These are phyloP conservation scores for Leccinum pachyderme DNA, from an alignment of 1,284 basidiomycete genomes.

Conservation along the genomic window DNA sequence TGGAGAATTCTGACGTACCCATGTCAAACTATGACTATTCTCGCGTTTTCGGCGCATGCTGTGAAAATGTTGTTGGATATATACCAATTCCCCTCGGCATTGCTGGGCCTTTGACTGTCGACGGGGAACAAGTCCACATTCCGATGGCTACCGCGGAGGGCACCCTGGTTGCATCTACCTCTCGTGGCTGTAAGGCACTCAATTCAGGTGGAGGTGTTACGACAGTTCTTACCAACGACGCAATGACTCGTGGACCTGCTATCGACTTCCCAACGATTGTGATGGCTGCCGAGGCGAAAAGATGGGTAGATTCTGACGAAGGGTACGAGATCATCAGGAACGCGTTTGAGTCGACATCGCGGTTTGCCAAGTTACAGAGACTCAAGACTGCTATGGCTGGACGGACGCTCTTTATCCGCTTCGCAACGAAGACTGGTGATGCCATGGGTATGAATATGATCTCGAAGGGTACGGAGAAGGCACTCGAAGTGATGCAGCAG, in stretches of 20 bases:
- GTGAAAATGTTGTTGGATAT: conserved; percentile 98
- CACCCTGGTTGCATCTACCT: conserved; percentile 95
- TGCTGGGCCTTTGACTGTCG: conserved; percentile 93
- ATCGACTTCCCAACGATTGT: conserved; percentile 90
- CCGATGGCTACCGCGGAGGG: conserved; percentile 99
- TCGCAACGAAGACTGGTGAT: conserved; percentile 94
- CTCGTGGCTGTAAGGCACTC: conserved; percentile 96
- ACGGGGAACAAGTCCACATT: conserved; percentile 84
- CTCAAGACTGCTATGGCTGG: conserved; percentile 89
- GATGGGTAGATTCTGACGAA: conserved; percentile 86
- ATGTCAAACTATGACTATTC: conserved; percentile 91
- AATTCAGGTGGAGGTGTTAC: conserved; percentile 95
- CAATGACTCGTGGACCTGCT: conserved; percentile 97
- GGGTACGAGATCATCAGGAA: conserved; percentile 78
- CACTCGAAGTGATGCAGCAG: conserved; percentile 77
- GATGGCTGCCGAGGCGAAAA: conserved; percentile 80
- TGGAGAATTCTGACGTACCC: conserved; percentile 85
- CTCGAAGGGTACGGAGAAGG: conserved; percentile 93
- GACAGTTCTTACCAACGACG: conserved; percentile 91
- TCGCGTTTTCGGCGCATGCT: conserved; percentile 94
- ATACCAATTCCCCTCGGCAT: conserved; percentile 97
- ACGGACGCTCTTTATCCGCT: conserved; percentile 92
- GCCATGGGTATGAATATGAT: conserved; percentile 99
- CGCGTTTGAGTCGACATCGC: conserved; percentile 92
- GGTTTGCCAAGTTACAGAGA: conserved; percentile 82